Evolutionary conservation across 345 rosid species (phyloP).

Genomic region (Aquilaria sinensis): DNA sequence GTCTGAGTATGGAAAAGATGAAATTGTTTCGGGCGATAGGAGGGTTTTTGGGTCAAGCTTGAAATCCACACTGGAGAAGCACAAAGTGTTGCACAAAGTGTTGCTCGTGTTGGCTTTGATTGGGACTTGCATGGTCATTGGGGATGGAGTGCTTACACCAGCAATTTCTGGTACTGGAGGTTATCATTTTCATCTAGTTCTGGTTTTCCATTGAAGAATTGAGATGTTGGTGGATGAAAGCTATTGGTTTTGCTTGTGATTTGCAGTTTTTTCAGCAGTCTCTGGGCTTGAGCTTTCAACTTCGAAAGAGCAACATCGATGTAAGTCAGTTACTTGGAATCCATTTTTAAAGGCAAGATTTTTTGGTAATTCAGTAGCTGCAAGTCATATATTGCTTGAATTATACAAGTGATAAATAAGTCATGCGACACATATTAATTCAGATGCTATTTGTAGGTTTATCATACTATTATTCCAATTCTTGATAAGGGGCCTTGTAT

Average conservation of each 20-base stretch:
- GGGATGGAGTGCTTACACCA: constrained; percentile 92
- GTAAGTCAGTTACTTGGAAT: constrained; percentile 35
- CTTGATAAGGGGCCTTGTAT: no score
- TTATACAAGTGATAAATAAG: no score
- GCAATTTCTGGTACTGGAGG: constrained; percentile 62
- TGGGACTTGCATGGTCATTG: constrained; percentile 93
- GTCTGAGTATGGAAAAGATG: constrained; percentile 50
- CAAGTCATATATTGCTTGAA: not conserved
- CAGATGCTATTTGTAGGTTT: no score
- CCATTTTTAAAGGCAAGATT: constrained; percentile 5
- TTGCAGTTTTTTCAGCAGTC: constrained; percentile 87
- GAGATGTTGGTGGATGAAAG: constrained; percentile 1
- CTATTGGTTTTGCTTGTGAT: constrained; percentile 7
- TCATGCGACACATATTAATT: no score
- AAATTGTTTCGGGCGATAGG: constrained; percentile 17
- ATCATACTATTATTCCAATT: no score
- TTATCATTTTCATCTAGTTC: constrained; percentile 1
- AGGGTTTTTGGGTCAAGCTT: constrained; percentile 37
- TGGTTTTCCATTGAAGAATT: constrained; percentile 2
- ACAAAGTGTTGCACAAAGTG: constrained; percentile 54
- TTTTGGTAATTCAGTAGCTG: not conserved
- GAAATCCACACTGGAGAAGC: constrained; percentile 61
- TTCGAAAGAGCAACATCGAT: constrained; percentile 71
- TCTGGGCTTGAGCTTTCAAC: constrained; percentile 78
- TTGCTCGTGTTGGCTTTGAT: constrained; percentile 73